Conservation (phyloP, 345 rosid species). For the Theobroma cacao region DNA sequence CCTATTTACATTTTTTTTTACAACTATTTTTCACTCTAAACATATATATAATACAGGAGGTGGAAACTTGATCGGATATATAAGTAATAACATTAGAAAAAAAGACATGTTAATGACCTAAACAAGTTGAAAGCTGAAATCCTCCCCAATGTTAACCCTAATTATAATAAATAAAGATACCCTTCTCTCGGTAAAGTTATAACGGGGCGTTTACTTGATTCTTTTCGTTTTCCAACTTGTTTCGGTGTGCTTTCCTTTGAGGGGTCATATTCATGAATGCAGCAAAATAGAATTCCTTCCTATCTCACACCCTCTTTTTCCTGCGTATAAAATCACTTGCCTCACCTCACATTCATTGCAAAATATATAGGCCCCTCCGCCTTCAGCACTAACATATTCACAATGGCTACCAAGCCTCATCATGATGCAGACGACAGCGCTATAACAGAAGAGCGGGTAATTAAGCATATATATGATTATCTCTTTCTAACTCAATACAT, state of each 20-base stretch:
- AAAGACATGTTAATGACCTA: too few species aligned
- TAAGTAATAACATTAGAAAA: too few species aligned
- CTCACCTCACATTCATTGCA: not conserved
- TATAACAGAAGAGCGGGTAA: not conserved
- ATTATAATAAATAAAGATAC: too few species aligned
- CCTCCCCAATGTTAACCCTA: too few species aligned
- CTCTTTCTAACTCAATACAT: too few species aligned
- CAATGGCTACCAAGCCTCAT: conserved; percentile 16
- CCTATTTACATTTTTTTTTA: too few species aligned
- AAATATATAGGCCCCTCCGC: not conserved
- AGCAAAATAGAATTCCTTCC: not conserved
- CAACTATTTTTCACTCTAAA: too few species aligned
- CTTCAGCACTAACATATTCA: not conserved
- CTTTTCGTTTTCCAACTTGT: not conserved
- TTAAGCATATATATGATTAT: not conserved
- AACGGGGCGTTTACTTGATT: not conserved
- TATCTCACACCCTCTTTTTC: not conserved
- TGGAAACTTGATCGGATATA: too few species aligned
- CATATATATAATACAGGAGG: too few species aligned
- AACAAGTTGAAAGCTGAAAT: too few species aligned
- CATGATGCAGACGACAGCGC: not conserved
- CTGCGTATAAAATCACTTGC: not conserved
- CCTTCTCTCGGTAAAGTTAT: not conserved
- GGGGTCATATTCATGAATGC: not conserved
- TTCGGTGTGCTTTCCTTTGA: not conserved